Evolutionary conservation across 2,329 filamentous ascomycete species (phyloP), one percentile per base, ranked within the genome.

Genomic region (Parastagonospora avenae): DNA sequence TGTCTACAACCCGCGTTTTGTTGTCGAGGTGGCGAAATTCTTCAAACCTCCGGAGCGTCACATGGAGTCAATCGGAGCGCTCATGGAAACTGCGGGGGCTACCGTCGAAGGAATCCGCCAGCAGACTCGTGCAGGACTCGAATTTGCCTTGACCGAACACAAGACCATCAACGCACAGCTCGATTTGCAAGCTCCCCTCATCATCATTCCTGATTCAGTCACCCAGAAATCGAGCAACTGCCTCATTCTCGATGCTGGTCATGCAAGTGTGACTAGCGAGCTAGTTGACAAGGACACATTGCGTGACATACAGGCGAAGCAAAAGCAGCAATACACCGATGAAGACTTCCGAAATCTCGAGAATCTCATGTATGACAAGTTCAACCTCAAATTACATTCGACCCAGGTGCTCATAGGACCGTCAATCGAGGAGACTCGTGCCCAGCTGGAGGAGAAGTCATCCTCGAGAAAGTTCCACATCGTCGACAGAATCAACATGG

Each of bases 81-180:
- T 99, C 48, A 91, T 99, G 86, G 95, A 99, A 74, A 91, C 89
- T 40, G 94, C 94, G 4, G 92, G 94, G 19, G 93, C 93, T 1
- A 99, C 94, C 0, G 93, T 99, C 0, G 93, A 99, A 74, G 93
- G 92, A 7, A 81, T 99, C 51, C 85, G 95, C 30, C 92, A 97
- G 71, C 95, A 99, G 76, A 99, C 95, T 4, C 85, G 95, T 70
- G 93, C 94, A 42, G 93, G 94, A 24, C 83, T 99, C 30, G 92
- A 99, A 73, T 99, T 97, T 74, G 95, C 94, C 0, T 79, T 99
- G 2, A 90, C 97, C 66, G 95, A 99, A 70, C 94, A 99, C 80
- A 97, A 96, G 79, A 97, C 94, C 2, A 88, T 99, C 70, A 96
- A 99, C 65, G 93, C 93, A 11, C 91, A 97, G 63, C 81, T 99